A percentile compares a stretch with the other conserved stretches of the same genome.
Evolutionary conservation across 208 protist species (phyloP).

Genomic region (Endotrypanum monterogeii): DNA sequence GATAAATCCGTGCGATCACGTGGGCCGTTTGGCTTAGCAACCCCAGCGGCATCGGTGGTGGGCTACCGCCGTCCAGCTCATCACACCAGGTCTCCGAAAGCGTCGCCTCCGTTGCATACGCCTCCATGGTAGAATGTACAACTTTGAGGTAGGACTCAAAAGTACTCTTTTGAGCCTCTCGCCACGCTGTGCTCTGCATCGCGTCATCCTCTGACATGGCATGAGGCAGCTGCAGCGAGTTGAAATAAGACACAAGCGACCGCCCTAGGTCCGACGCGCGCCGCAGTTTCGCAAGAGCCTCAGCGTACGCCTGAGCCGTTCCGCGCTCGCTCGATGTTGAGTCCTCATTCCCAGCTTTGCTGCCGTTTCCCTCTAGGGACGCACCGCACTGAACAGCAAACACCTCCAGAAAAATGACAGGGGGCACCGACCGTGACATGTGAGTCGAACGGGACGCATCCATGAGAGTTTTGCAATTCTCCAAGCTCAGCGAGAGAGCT

Average conservation of each 20-base stretch:
- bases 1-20: constrained; percentile 31
- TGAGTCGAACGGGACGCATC: constrained; percentile 13
- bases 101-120: constrained; percentile 23
- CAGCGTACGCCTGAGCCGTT: constrained; percentile 12
- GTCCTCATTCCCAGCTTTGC: not conserved
- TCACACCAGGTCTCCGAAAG: constrained; percentile 22
- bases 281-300: constrained; percentile 15
- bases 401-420: constrained; percentile 8
- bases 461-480: constrained; percentile 30
- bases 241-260: constrained; percentile 17
- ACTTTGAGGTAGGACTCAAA: constrained; percentile 24
- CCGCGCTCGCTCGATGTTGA: constrained; percentile 1
- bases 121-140: not conserved
- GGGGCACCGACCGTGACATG: not conserved
- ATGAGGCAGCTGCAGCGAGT: not conserved
- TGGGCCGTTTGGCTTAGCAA: constrained; percentile 28
- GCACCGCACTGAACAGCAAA: constrained; percentile 11
- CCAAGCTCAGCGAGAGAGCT: constrained; percentile 12
- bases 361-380: not conserved
- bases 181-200: not conserved
- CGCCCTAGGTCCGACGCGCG: constrained; percentile 15
- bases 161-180: constrained; percentile 2
- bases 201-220: not conserved
- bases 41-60: constrained; percentile 15
- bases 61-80: not conserved